Percentiles rank a stretch among this genome's conserved stretches.
phyloP scores from a whole-genome alignment of 495 filamentous ascomycete genomes.

The Tetracladium setigerum region DNA sequence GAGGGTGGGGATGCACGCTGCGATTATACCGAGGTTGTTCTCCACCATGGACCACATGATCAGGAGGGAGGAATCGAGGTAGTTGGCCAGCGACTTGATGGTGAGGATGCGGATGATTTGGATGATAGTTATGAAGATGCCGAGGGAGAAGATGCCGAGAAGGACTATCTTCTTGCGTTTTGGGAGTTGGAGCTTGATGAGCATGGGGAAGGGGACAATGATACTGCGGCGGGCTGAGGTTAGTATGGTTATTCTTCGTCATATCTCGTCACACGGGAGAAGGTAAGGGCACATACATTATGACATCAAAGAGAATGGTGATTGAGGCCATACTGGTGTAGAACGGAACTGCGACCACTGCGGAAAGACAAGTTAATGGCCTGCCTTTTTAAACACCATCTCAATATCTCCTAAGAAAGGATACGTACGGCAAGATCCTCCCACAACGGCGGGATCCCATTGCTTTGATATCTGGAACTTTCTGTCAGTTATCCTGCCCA shows the following conservation, averaged over 20 bases:
- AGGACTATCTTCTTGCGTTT: conserved; percentile 34
- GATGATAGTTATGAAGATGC: conserved; percentile 45
- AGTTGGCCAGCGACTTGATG: conserved; percentile 32
- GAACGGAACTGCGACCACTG: conserved; percentile 29
- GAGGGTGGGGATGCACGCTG: conserved; percentile 41
- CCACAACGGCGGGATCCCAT: conserved; percentile 34
- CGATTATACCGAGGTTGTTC: conserved; percentile 42
- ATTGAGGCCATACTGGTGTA: conserved; percentile 35
- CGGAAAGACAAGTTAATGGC: conserved; percentile 37
- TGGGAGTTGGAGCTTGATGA: conserved; percentile 34
- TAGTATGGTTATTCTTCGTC: too few relatives aligned
- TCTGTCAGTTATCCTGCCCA: too few relatives aligned
- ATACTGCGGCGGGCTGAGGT: conserved; percentile 25
- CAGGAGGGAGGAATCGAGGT: conserved; percentile 36
- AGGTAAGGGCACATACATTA: conserved; percentile 28
- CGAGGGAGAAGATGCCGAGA: conserved; percentile 38
- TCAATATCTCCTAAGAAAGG: too few relatives aligned
- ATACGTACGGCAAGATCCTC: too few relatives aligned
- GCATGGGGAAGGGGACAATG: conserved; percentile 42
- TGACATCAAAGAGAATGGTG: conserved; percentile 39
- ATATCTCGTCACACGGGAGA: neutral
- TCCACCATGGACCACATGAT: conserved; percentile 47
- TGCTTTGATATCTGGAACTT: conserved; percentile 33
- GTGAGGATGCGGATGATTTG: conserved; percentile 48
- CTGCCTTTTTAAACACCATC: too few relatives aligned